A percentile compares a stretch with the other conserved stretches of the same genome.
Conservation (phyloP, 306 rosid genomes). For the Chamaecrista fasciculata region DNA sequence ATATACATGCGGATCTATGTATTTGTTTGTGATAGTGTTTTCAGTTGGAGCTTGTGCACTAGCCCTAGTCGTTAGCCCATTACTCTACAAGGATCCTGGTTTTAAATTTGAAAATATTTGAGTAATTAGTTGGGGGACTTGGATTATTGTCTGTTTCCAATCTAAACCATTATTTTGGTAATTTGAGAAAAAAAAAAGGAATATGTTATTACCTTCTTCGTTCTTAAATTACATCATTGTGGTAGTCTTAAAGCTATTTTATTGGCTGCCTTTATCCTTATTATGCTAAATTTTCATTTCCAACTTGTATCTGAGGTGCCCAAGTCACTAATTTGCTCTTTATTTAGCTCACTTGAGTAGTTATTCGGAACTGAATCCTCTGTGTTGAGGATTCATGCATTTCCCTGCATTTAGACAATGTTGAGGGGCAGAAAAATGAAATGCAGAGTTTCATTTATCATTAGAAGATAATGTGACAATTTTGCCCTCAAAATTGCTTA, state of each 20-base stretch:
- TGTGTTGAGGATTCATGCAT: too few species aligned
- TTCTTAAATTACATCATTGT: background rate
- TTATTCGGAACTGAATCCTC: too few species aligned
- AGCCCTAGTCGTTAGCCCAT: conserved; percentile 2
- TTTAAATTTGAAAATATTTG: background rate
- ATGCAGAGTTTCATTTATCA: too few species aligned
- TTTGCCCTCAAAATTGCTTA: too few species aligned
- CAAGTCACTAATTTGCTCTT: too few species aligned
- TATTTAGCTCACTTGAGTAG: too few species aligned
- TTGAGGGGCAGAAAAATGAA: too few species aligned
- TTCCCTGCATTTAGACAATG: too few species aligned
- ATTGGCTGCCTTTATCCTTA: background rate
- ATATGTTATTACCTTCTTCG: background rate
- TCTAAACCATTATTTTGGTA: background rate
- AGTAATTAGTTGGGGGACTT: background rate
- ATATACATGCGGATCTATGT: background rate
- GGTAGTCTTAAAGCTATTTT: background rate
- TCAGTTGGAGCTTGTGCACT: background rate
- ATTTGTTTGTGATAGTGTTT: conserved; percentile 24
- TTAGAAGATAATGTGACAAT: too few species aligned
- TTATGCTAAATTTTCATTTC: background rate
- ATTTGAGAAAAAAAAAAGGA: background rate
- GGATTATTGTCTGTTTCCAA: background rate
- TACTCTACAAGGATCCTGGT: background rate
- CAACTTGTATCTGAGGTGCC: background rate